Evolutionary conservation across 495 filamentous ascomycete genomes (phyloP), one percentile per base, ranked within the genome.

Genomic region (Niebla homalea): DNA sequence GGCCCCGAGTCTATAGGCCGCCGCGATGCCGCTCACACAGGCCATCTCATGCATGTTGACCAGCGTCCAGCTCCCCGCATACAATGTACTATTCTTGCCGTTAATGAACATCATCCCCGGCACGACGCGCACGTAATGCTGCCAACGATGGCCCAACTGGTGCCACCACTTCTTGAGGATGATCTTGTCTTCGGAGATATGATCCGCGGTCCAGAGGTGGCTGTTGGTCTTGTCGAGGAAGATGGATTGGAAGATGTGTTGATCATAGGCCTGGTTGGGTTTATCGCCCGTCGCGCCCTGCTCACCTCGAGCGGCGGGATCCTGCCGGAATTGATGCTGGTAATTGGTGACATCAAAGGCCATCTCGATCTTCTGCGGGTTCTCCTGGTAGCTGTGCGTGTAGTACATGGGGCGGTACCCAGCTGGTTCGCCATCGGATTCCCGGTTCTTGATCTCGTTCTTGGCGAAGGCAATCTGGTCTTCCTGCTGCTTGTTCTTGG

Each of bases 21-120:
- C 85, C 15, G 85, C 81, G 36, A 90, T 83, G 0, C 86, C 86
- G 50, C 79, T 83, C 36, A 90, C 78, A 43, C 78, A 77, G 0
- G 86, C 86, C 23, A 87, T 74, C 59, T 93, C 86, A 52, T 93
- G 86, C 68, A 85, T 84, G 54, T 93, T 93, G 62, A 90, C 78
- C 64, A 93, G 64, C 1, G 86, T 90, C 86, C 86, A 93, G 25
- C 74, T 70, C 1, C 79, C 81, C 4, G 84, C 85, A 57, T 79
- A 90, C 10, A 71, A 64, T 0, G 85, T 89, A 25, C 71, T 68
- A 37, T 77, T 80, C 52, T 74, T 72, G 0, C 83, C 82, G 52
- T 90, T 80, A n/a, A 90, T 70, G 32, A 86, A 78, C 84, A 83
- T 84, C 76, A 90, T 78, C 54, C 84, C 80, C 0, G 84, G 81